Base-by-base conservation (phyloP, 495 filamentous ascomycete genomes). In the Penicillium verhagenii region DNA sequence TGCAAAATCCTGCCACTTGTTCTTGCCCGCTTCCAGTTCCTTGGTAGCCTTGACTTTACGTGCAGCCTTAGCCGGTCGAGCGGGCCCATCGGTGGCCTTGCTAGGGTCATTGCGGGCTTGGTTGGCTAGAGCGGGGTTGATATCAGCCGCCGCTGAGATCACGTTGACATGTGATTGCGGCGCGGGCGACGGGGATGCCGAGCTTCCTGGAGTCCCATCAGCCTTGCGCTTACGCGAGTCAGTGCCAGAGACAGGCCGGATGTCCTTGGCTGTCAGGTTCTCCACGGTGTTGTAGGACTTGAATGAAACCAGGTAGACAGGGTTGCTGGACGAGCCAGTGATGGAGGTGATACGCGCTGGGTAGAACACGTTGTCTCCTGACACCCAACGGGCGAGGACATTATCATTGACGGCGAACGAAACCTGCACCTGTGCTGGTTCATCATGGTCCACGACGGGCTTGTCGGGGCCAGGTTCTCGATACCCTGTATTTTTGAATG, bases 241-340 rank as follows among this genome's bases (percentile, higher is more conserved):
- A 73, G 63, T 70, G 68, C 78, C 82, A 37, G 76, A 72, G 33
- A 93, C 72, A 50, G 92, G 87, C 56, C 88, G 87, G 65, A 98
- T 87, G 66, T 96, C 91, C 73, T 91, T 89, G 53, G 85, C 80
- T 47, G 87, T 82, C 56, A 97, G 75, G 42, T 89, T 95, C 72
- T 97, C 91, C 42, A 91, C 91, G 14, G 83, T 91, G 31, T 59
- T 64, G 65, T 97, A 97, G 51, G 80, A 87, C 72, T 93, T 92
- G 79, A 97, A 98, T 47, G 86, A 93, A 56, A 98, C 93, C 46
- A 89, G 86, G 68, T 97, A 98, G 47, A 96, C 86, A 14, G 93
- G 95, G 29, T 87, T 87, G 49, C 84, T 87, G 18, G 86, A 86
- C 4, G 91, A 94, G 57, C 94, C 94, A 33, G 92, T 97, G 59